Evolutionary conservation across 495 filamentous ascomycete species (phyloP), one percentile per base, ranked within the genome.

Genomic region (Darksidea phi): DNA sequence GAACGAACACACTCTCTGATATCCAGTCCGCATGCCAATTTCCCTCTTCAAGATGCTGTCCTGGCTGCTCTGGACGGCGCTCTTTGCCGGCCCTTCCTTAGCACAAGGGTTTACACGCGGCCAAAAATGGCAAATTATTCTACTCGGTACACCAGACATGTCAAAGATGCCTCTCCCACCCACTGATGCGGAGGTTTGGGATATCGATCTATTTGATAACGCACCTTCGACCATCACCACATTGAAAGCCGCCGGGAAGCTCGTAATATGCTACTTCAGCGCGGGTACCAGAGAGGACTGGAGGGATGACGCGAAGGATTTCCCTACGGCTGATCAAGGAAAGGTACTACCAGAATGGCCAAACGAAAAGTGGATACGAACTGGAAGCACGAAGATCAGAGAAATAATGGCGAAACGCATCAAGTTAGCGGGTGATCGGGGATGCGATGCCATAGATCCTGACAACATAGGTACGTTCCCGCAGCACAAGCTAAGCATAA

Each of bases 191-290:
- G 48, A 71, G 7, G 74, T 86, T 56, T 86, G 80, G 72, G 83
- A 86, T 71, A 81, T 86, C 53, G 85, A 88, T 54, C 76, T 88
- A 1, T 85, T 85, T 73, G 71, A 77, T 55, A 86, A 80, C 56
- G 52, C 69, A 21, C 69, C 69, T 6, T 58, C 72, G 21, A 76
- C 70, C 10, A 82, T 86, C 54, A 57, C 69, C 2, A 51, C 67
- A 0, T 73, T 88, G 5, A 81, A 86, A 34, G 37, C 26, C 0
- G 52, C 68, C 25, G 75, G 75, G 17, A 76, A 80, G 60, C 84
- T 77, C 45, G 82, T 88, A 36, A 86, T 89, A 57, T 90, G 87
- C 76, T 90, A 89, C 68, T 89, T 89, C 74, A 84, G 81, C 15
- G 87, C 86, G 0, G 87, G 87, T 4, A 83, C 79, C 5, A 85